Evolutionary conservation across 179 eudicot species (phyloP), one percentile per base, ranked within the genome.

Genomic region (Vitellaria paradoxa): DNA sequence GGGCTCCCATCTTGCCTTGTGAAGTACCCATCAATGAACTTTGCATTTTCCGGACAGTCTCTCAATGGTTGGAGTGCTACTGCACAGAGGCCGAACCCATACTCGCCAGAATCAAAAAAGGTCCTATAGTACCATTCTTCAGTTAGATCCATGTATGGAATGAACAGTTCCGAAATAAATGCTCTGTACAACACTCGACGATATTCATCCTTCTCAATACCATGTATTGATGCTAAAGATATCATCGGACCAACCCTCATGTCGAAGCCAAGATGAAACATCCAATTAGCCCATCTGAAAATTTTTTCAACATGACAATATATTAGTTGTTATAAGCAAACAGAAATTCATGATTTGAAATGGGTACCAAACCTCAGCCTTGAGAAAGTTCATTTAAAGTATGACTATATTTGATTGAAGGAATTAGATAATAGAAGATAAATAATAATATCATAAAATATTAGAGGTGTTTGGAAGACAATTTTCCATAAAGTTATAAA

Each of bases 81-180:
- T 0, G 80, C 77, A 10, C 15, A 79, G 4, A 56, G 17, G 14
- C 87, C 87, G 1, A 85, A 18, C 47, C 85, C 87, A 3, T 68
- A 79, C 49, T 85, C 87, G 0, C 85, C 87, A 0, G 71, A 73
- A 70, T 85, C 85, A 3, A 85, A 56, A 37, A 64, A 85, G 2
- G 85, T 77, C 61, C 75, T 76, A 65, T 78, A 72, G 68, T 85
- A 82, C 87, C 87, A 82, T 9, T 77, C 83, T 12, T 85, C 85
- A 0, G 80, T 77, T 0, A 73, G 65, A 15, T 85, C 87, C 87
- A 84, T 84, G 65, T 84, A 84, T 2, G 87, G 87, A 18, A 84
- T 85, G 60, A 84, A 84, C 14, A 79, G 17, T 77, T 85, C 87
- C 0, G 87, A 85, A 4, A 64, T 23, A 62, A 68, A 68, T 7